Evolutionary conservation across 1,139 yeast genomes (phyloP).

Genomic region (Candida sp.): DNA sequence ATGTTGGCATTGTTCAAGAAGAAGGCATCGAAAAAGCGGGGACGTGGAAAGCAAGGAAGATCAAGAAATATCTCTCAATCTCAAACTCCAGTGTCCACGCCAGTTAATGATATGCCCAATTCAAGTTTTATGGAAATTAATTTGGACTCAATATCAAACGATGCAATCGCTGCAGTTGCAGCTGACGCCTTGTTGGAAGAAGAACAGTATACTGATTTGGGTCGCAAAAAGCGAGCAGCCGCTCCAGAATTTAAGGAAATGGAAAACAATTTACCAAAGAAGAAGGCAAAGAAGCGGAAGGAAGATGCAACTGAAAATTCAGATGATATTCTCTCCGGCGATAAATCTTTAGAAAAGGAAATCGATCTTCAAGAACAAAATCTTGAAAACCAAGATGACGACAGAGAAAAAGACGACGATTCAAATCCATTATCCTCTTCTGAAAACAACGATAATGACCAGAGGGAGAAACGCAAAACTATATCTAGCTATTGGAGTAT

Average conservation of each 20-base stretch:
- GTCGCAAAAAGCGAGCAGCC: slow-evolving; percentile 46
- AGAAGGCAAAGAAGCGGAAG: slow-evolving; percentile 22
- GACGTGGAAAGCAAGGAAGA: slow-evolving; percentile 29
- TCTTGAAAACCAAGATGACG: slow-evolving; percentile 1
- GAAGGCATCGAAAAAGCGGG: slow-evolving; percentile 50
- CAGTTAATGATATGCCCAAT: slow-evolving; percentile 12
- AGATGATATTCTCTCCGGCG: background rate
- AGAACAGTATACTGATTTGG: slow-evolving; percentile 33
- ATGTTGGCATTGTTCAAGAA: slow-evolving; percentile 62
- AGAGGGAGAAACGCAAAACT: slow-evolving; percentile 27
- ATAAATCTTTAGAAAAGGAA: background rate
- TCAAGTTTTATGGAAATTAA: slow-evolving; percentile 9
- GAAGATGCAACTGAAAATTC: slow-evolving; percentile 13
- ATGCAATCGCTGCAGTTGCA: slow-evolving; percentile 5
- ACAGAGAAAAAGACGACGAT: slow-evolving; percentile 2
- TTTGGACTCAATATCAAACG: slow-evolving; percentile 4
- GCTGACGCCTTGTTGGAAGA: slow-evolving; percentile 18
- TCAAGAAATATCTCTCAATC: slow-evolving; percentile 22
- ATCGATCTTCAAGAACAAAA: background rate
- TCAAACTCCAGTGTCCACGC: slow-evolving; percentile 20
- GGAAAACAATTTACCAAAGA: slow-evolving; percentile 14
- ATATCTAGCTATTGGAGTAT: slow-evolving; percentile 92
- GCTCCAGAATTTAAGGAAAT: slow-evolving; percentile 38
- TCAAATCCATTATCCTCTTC: background rate
- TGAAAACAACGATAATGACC: slow-evolving; percentile 10